Conservation (phyloP, 2,329 filamentous ascomycete genomes). For the Fusarium sterilihyphosum region DNA sequence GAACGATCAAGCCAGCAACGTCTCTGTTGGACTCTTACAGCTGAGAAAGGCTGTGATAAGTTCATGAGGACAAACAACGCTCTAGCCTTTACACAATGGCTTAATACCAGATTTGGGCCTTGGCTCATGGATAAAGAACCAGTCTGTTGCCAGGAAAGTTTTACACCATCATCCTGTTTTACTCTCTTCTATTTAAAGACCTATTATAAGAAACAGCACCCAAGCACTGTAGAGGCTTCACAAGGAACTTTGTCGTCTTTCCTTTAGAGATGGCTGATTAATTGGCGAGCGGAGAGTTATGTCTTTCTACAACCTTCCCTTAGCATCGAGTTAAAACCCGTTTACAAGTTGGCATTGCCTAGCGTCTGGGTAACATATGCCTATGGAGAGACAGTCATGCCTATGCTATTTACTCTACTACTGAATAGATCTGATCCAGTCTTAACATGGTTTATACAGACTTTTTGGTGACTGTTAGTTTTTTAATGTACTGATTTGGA, state of each 20-base stretch:
- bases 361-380: accelerated
- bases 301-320: accelerated
- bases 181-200: accelerated
- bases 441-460: too few species aligned
- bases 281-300: accelerated
- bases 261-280: accelerated
- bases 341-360: accelerated
- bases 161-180: accelerated
- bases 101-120: accelerated
- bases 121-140: accelerated
- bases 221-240: accelerated
- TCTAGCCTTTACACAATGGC: accelerated
- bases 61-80: accelerated
- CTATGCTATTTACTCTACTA: accelerated
- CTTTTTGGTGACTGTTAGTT: background rate
- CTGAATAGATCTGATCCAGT: too few species aligned
- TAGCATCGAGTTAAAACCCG: accelerated
- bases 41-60: background rate
- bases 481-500: accelerated
- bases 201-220: accelerated
- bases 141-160: background rate
- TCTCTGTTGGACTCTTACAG: accelerated
- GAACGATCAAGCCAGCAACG: accelerated
- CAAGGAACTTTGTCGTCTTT: background rate
- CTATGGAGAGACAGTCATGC: accelerated